phyloP scores from a whole-genome alignment of 177 flowering plant species.

The Vitis hybrid region DNA sequence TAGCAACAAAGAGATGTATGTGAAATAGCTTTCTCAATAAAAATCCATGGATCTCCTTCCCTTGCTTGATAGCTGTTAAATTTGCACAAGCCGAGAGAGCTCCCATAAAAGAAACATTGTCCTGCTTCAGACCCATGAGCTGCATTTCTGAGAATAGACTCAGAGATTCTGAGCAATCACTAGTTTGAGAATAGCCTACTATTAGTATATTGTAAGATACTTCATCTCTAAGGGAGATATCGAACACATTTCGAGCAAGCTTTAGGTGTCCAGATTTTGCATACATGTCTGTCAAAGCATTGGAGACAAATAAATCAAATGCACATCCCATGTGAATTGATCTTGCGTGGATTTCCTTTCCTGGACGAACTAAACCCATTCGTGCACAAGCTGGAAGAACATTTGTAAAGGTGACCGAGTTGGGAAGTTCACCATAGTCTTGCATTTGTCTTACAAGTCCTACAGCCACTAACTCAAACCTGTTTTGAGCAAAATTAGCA shows the following conservation, averaged over 20 bases:
- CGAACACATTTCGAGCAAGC: constrained; percentile 39
- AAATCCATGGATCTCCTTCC: constrained; percentile 49
- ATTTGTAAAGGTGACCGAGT: constrained; percentile 42
- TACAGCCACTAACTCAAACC: constrained; percentile 35
- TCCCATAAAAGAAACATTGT: constrained; percentile 45
- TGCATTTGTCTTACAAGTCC: constrained; percentile 42
- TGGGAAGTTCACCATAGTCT: constrained; percentile 39
- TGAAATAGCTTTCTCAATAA: constrained; percentile 31
- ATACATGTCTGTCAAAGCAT: constrained; percentile 47
- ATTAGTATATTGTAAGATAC: constrained; percentile 53
- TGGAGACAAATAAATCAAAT: constrained; percentile 38
- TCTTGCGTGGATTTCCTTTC: constrained; percentile 53
- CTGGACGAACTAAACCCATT: constrained; percentile 29
- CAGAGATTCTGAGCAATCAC: constrained; percentile 31
- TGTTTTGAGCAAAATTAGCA: constrained; percentile 51
- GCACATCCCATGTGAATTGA: constrained; percentile 28
- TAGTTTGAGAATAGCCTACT: constrained; percentile 41
- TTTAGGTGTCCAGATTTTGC: constrained; percentile 34
- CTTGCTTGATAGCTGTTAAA: constrained; percentile 43
- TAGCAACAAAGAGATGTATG: constrained; percentile 41
- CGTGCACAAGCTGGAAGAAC: constrained; percentile 60
- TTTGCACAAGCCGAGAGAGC: constrained; percentile 56
- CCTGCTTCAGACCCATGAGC: constrained; percentile 32
- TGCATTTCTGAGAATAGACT: constrained; percentile 42
- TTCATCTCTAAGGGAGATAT: constrained; percentile 36